Conservation (phyloP, 1,284 basidiomycete genomes). For the Tranzscheliella williamsii region DNA sequence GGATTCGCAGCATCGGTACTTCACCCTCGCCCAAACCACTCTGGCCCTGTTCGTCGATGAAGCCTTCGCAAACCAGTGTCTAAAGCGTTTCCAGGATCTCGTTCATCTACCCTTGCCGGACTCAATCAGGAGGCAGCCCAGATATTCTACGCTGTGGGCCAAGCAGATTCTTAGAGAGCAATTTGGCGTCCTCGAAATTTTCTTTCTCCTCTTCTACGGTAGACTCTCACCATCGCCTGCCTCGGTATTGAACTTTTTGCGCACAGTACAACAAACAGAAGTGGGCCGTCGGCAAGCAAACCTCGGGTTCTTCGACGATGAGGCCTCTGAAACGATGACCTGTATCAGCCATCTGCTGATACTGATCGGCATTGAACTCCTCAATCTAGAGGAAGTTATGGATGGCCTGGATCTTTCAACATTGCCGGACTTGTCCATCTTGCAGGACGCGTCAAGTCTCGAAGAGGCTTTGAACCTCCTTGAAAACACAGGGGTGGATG, state of each 20-base stretch:
- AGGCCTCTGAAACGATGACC: constrained; percentile 69
- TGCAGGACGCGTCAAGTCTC: constrained; percentile 23
- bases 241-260: constrained; percentile 69
- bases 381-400: constrained; percentile 76
- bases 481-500: constrained; percentile 63
- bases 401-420: constrained; percentile 60
- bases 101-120: constrained; percentile 65
- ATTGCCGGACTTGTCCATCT: constrained; percentile 7
- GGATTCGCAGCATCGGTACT: constrained; percentile 66
- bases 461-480: constrained; percentile 68
- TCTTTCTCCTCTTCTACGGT: constrained; percentile 84
- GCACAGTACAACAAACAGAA: constrained; percentile 70
- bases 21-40: constrained; percentile 67
- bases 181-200: constrained; percentile 75
- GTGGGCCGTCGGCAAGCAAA: constrained; percentile 73
- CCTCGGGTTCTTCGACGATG: constrained; percentile 69
- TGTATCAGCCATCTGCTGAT: constrained; percentile 76
- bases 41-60: constrained; percentile 70
- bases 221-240: constrained; percentile 71
- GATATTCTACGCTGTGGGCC: constrained; percentile 72
- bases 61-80: constrained; percentile 67
- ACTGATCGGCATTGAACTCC: constrained; percentile 75
- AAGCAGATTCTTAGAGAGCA: constrained; percentile 80
- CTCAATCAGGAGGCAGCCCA: constrained; percentile 66
- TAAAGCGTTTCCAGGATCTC: constrained; percentile 66